A percentile compares a stretch with the other conserved stretches of the same genome.
Evolutionary conservation across 2,329 filamentous ascomycete genomes (phyloP).

Genomic region (Fragosphaeria purpurea): DNA sequence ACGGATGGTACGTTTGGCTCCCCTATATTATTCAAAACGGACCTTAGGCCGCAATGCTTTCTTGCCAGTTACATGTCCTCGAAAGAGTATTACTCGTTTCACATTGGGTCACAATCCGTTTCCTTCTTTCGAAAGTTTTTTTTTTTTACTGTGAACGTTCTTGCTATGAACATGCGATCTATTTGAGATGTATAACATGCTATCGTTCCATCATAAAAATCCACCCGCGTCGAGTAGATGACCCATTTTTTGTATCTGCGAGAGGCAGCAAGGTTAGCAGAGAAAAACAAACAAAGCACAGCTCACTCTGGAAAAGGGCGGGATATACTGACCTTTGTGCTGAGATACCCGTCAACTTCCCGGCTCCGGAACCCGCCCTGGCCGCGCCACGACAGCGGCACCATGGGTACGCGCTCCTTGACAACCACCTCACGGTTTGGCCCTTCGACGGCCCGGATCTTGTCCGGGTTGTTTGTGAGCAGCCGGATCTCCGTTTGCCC

Average conservation of each 20-base stretch:
- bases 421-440: conserved; percentile 81
- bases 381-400: conserved; percentile 86
- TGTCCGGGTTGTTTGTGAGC: conserved; percentile 95
- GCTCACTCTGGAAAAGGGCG: no score
- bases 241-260: conserved; percentile 77
- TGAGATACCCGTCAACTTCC: conserved; percentile 88
- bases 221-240: conserved; percentile 55
- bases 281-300: background rate
- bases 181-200: no score
- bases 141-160: no score
- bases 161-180: no score
- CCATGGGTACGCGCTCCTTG: conserved; percentile 85
- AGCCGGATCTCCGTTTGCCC: conserved; percentile 69
- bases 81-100: no score
- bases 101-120: no score
- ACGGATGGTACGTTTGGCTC: no score
- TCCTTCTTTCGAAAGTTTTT: no score
- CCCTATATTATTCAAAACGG: no score
- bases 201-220: background rate
- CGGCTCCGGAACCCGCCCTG: conserved; percentile 72
- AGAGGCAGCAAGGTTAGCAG: background rate
- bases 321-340: conserved; percentile 65
- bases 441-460: conserved; percentile 88
- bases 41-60: no score
- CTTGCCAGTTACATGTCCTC: no score